These are phyloP conservation scores for Verbascum thapsus DNA, from an alignment of 257 asterid species.

Conservation along the genomic window DNA sequence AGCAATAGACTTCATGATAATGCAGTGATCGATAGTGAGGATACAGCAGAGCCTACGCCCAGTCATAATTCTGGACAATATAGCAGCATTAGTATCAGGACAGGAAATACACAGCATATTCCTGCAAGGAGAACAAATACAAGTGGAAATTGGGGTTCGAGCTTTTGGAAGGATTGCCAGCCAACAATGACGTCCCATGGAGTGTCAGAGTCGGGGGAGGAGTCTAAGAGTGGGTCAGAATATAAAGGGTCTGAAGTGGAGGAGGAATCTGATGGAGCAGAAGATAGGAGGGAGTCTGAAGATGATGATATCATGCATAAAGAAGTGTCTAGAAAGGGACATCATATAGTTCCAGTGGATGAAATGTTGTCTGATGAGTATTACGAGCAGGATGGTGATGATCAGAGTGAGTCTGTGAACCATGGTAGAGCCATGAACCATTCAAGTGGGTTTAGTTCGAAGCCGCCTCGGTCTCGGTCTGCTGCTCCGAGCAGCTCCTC, in stretches of 20 bases:
- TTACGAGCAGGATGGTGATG: slow-evolving; percentile 96
- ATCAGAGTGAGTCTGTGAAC: slow-evolving; percentile 66
- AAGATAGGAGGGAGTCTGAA: slow-evolving; percentile 56
- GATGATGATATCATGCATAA: slow-evolving; percentile 48
- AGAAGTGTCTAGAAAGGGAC: slow-evolving; percentile 50
- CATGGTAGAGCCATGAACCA: slow-evolving; percentile 56
- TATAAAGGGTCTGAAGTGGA: slow-evolving; percentile 81
- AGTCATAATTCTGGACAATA: slow-evolving; percentile 53
- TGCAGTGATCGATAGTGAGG: slow-evolving; percentile 38
- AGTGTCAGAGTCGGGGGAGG: slow-evolving; percentile 78
- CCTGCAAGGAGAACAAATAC: slow-evolving; percentile 42
- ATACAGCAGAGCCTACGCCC: slow-evolving; percentile 47
- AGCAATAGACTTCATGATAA: slow-evolving; percentile 41
- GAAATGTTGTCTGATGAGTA: slow-evolving; percentile 98
- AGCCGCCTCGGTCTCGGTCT: slow-evolving; percentile 48
- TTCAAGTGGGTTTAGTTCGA: slow-evolving; percentile 56
- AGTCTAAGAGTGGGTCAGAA: slow-evolving; percentile 89
- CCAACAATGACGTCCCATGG: slow-evolving; percentile 46
- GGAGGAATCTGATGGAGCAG: slow-evolving; percentile 66
- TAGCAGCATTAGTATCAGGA: slow-evolving; percentile 34
- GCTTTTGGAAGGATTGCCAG: slow-evolving; percentile 80
- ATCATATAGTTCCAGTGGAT: slow-evolving; percentile 66
- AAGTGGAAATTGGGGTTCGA: slow-evolving; percentile 89
- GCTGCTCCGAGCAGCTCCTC: slow-evolving; percentile 45
- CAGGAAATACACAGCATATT: slow-evolving; percentile 41